Conservation (phyloP, 768 basidiomycete species). For the Pleurotus sapidus region DNA sequence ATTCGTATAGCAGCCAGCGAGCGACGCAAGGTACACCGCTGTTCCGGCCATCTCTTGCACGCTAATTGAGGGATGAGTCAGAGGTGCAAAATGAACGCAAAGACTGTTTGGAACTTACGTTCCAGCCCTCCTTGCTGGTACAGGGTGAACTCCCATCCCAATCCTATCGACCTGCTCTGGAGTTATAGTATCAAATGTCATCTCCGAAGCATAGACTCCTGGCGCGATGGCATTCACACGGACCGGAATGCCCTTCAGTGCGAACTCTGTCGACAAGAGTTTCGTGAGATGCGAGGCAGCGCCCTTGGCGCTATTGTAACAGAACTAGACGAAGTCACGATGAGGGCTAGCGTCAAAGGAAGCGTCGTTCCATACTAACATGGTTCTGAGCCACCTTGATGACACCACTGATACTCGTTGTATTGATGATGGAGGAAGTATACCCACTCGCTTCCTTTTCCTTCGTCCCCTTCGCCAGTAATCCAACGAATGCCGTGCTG, state of each 20-base stretch:
- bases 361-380: slow-evolving; percentile 37
- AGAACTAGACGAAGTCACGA: slow-evolving; percentile 46
- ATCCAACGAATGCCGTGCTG: slow-evolving; percentile 71
- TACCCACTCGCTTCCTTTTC: slow-evolving; percentile 48
- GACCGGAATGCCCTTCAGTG: slow-evolving; percentile 62
- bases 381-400: slow-evolving; percentile 73
- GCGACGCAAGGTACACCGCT: slow-evolving; percentile 70
- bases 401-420: slow-evolving; percentile 74
- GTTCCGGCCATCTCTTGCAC: slow-evolving; percentile 77
- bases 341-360: neutral
- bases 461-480: slow-evolving; percentile 69
- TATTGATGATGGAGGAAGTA: slow-evolving; percentile 70
- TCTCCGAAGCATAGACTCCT: slow-evolving; percentile 73
- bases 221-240: slow-evolving; percentile 77
- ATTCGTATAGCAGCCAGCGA: slow-evolving; percentile 70
- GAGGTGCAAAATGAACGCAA: neutral
- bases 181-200: slow-evolving; percentile 56
- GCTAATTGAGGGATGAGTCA: slow-evolving; percentile 28
- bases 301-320: slow-evolving; percentile 79
- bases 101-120: slow-evolving; percentile 43
- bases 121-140: slow-evolving; percentile 65
- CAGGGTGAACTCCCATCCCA: slow-evolving; percentile 55
- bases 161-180: slow-evolving; percentile 49
- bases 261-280: slow-evolving; percentile 75
- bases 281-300: slow-evolving; percentile 75